phyloP scores from a whole-genome alignment of 2,329 filamentous ascomycete genomes.

The Aspergillus fischeri region DNA sequence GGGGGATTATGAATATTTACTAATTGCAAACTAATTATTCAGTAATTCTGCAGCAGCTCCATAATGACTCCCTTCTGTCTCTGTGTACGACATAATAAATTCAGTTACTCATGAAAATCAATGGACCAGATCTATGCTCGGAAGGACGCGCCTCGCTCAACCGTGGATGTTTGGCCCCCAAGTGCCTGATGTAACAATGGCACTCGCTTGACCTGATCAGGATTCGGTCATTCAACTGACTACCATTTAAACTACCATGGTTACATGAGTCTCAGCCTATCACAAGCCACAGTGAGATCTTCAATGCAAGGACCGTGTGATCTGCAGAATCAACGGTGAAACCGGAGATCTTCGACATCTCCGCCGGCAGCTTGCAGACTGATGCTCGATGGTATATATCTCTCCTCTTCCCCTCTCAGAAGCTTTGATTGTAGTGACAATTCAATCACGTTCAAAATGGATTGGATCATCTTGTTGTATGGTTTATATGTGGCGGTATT shows the following conservation, averaged over 20 bases:
- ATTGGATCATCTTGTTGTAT: too few species aligned
- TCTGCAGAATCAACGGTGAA: not conserved
- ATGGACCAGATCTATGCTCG: not conserved
- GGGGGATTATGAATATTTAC: too few species aligned
- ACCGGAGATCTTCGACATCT: not conserved
- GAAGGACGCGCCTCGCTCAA: not conserved
- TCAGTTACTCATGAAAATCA: not conserved
- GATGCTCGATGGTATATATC: not conserved
- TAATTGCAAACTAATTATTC: too few species aligned
- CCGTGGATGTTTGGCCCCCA: not conserved
- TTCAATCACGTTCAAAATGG: too few species aligned
- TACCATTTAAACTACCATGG: not conserved
- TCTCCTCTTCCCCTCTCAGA: not conserved
- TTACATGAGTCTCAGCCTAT: not conserved
- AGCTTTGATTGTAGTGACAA: not conserved
- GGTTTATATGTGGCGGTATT: not conserved
- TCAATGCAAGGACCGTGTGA: not conserved
- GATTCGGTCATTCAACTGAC: not conserved
- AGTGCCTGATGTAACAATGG: not conserved
- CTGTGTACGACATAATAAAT: too few species aligned
- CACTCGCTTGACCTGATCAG: not conserved
- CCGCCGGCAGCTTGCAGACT: not conserved
- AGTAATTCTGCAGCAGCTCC: too few species aligned
- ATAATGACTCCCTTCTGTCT: too few species aligned
- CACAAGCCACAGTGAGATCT: not conserved